These are phyloP conservation scores for Mycena kentingensis DNA, from an alignment of 768 basidiomycete genomes.

Conservation along the genomic window DNA sequence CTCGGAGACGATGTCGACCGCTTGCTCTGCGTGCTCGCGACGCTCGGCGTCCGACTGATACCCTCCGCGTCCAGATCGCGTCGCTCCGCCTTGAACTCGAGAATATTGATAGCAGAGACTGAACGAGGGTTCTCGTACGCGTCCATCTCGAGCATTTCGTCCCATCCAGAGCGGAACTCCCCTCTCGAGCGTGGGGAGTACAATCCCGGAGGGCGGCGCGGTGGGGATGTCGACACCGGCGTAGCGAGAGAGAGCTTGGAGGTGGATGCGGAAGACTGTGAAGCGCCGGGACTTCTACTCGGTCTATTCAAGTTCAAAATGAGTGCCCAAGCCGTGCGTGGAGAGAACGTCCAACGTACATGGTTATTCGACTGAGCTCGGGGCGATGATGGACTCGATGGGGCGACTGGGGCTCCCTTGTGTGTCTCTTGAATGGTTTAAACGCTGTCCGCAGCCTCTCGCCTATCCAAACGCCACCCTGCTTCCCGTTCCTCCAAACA, in stretches of 20 bases:
- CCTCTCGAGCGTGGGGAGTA: neutral
- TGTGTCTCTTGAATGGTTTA: no score
- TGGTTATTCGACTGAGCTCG: neutral
- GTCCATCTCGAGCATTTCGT: slow-evolving; percentile 1
- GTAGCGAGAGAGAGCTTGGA: neutral
- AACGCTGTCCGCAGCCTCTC: neutral
- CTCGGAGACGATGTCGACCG: neutral
- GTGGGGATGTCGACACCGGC: neutral
- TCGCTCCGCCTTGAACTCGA: no score
- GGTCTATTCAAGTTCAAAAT: neutral
- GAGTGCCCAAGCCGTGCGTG: no score
- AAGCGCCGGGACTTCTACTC: neutral
- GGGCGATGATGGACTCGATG: neutral
- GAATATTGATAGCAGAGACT: no score
- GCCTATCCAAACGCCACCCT: neutral
- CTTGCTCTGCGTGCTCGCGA: neutral
- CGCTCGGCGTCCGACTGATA: neutral
- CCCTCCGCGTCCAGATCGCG: neutral
- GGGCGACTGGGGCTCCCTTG: no score
- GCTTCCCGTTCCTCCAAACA: neutral
- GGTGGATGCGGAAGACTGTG: neutral
- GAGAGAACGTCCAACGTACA: neutral
- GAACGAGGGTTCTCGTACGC: no score
- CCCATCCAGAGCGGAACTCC: neutral
- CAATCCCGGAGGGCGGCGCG: neutral